Evolutionary conservation across 2,329 filamentous ascomycete genomes (phyloP).

Genomic region (Penicillium sp.): DNA sequence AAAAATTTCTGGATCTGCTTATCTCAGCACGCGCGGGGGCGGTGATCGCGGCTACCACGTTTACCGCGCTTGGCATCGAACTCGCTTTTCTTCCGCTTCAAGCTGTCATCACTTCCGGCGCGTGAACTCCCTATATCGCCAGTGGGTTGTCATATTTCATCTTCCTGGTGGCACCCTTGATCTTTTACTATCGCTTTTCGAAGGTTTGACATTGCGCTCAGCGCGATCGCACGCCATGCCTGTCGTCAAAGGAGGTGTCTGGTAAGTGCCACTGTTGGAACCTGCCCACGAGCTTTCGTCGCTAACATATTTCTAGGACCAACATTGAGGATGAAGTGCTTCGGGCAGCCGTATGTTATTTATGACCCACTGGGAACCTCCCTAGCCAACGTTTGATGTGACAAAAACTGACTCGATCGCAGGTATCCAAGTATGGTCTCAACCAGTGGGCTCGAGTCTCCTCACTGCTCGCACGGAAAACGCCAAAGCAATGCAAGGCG

Average conservation of each 20-base stretch:
- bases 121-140: conserved; percentile 17
- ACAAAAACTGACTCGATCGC: conserved; percentile 10
- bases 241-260: conserved; percentile 59
- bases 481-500: conserved; percentile 97
- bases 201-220: conserved; percentile 4
- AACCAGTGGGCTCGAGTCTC: conserved; percentile 99
- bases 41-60: conserved; percentile 13
- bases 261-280: conserved; percentile 30
- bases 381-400: neutral
- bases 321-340: conserved; percentile 87
- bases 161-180: conserved; percentile 7
- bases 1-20: conserved; percentile 29
- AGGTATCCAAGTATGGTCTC: conserved; percentile 79
- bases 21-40: conserved; percentile 25
- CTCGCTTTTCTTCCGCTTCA: conserved; percentile 19
- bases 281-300: neutral
- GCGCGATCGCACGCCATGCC: conserved; percentile 43
- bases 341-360: conserved; percentile 61
- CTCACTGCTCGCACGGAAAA: conserved; percentile 91
- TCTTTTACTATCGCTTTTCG: neutral
- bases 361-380: neutral
- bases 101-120: conserved; percentile 14
- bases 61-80: conserved; percentile 23
- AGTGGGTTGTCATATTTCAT: conserved; percentile 12
- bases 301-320: conserved; percentile 39